Conservation (phyloP, 2,329 filamentous ascomycete species). For the Fusarium liriodendri region DNA sequence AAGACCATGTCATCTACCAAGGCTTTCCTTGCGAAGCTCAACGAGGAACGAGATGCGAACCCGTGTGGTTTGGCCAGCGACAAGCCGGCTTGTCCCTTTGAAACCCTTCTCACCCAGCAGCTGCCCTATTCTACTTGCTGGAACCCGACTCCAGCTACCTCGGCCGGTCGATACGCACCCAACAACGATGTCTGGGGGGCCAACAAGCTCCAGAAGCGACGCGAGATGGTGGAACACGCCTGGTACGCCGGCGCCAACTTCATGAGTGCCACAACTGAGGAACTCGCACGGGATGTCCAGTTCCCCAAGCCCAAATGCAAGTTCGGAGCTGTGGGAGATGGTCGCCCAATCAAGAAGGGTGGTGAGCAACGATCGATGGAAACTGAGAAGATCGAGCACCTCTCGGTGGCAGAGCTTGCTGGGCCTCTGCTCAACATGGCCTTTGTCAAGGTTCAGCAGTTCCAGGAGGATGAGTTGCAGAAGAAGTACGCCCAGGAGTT, state of each 20-base stretch:
- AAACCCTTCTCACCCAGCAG: neutral
- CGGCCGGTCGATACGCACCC: conserved; percentile 17
- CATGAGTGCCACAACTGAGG: conserved; percentile 48
- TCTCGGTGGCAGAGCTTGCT: conserved; percentile 53
- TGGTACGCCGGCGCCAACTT: conserved; percentile 56
- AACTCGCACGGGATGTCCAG: conserved; percentile 44
- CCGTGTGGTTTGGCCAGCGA: neutral
- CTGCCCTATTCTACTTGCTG: conserved; percentile 9
- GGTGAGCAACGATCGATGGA: conserved; percentile 45
- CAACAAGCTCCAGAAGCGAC: conserved; percentile 40
- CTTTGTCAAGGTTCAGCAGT: conserved; percentile 47
- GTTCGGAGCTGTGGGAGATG: conserved; percentile 54
- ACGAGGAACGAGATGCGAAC: neutral
- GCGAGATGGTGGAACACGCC: conserved; percentile 45
- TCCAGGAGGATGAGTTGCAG: conserved; percentile 32
- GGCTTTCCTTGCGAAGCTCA: conserved; percentile 1
- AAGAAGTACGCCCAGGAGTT: neutral
- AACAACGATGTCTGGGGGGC: conserved; percentile 26
- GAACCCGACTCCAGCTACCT: conserved; percentile 2
- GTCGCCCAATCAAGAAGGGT: conserved; percentile 44
- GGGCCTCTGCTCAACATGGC: conserved; percentile 57
- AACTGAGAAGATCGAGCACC: conserved; percentile 53
- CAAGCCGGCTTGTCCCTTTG: neutral
- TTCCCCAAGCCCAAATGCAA: conserved; percentile 43
- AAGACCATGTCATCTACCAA: neutral